A percentile compares a stretch with the other conserved stretches of the same genome.
Evolutionary conservation across 2,329 filamentous ascomycete genomes (phyloP).

Genomic region (Penicillium sp.): DNA sequence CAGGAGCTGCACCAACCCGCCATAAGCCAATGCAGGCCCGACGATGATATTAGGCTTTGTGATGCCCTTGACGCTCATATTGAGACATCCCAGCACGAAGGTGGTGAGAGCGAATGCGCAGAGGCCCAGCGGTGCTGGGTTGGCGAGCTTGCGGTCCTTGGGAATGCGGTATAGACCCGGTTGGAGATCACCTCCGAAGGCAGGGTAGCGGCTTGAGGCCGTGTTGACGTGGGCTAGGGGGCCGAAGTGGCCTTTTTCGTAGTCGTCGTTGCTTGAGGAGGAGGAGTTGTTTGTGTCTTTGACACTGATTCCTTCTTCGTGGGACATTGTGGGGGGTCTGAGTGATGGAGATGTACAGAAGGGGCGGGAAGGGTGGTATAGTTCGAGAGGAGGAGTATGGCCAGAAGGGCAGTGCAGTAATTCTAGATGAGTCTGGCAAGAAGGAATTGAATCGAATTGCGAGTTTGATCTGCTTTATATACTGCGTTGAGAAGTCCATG

Average conservation of each 20-base stretch:
- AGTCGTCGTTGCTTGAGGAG: background rate
- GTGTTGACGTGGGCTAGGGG: constrained; percentile 46
- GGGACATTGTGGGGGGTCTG: background rate
- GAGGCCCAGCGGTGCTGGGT: constrained; percentile 70
- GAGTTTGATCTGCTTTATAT: background rate
- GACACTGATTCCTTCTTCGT: constrained; percentile 4
- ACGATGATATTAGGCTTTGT: constrained; percentile 61
- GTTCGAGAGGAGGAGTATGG: background rate
- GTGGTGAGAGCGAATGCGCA: constrained; percentile 73
- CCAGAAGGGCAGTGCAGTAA: background rate
- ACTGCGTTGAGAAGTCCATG: background rate
- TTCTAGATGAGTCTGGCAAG: background rate
- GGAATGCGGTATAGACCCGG: constrained; percentile 61
- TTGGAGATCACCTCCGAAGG: constrained; percentile 67
- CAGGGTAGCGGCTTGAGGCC: constrained; percentile 44
- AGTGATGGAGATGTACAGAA: background rate
- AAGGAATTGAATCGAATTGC: background rate
- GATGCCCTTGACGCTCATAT: constrained; percentile 60
- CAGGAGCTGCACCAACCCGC: constrained; percentile 69
- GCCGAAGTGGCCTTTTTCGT: constrained; percentile 21
- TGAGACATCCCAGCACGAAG: constrained; percentile 71
- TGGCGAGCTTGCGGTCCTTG: constrained; percentile 65
- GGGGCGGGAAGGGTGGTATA: background rate
- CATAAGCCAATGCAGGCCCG: constrained; percentile 65
- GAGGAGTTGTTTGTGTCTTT: constrained; percentile 5